Evolutionary conservation across 495 filamentous ascomycete species (phyloP).

Genomic region (Daldinia bambusicola): DNA sequence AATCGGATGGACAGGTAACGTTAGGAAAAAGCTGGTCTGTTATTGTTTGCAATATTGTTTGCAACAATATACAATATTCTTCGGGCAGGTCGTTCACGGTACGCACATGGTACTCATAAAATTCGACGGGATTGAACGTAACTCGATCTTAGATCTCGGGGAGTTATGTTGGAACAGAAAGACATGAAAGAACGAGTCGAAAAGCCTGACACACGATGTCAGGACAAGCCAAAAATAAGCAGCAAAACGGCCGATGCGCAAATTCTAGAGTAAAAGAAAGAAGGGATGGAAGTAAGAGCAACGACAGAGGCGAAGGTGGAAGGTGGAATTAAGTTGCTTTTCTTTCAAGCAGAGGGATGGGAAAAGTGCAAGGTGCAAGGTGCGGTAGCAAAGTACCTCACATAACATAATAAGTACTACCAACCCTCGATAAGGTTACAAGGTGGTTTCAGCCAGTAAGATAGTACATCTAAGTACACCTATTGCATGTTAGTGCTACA

Average conservation of each 20-base stretch:
- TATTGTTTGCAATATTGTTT: neutral
- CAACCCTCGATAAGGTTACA: conserved; percentile 11
- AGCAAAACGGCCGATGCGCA: neutral
- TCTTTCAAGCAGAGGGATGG: conserved; percentile 18
- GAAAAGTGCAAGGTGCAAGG: too few species aligned
- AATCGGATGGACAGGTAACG: neutral
- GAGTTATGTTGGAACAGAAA: neutral
- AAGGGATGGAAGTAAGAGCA: conserved; percentile 9
- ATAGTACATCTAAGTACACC: conserved; percentile 13
- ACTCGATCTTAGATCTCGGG: neutral
- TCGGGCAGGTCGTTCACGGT: neutral
- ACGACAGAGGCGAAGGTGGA: conserved; percentile 3
- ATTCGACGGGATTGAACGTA: neutral
- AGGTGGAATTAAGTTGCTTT: conserved; percentile 29
- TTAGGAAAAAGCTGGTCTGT: neutral
- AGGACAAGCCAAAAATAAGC: too few species aligned
- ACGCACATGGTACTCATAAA: neutral
- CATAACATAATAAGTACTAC: conserved; percentile 15
- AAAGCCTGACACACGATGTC: neutral
- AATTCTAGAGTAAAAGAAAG: neutral
- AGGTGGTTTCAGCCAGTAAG: conserved; percentile 17
- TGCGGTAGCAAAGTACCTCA: neutral
- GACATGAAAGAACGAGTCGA: neutral
- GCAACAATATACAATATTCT: too few species aligned
- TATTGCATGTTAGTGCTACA: too few species aligned